A percentile compares a stretch with the other conserved stretches of the same genome.
Evolutionary conservation across 139 green algal species (phyloP).

Genomic region (Chlamydomonas eustigma): DNA sequence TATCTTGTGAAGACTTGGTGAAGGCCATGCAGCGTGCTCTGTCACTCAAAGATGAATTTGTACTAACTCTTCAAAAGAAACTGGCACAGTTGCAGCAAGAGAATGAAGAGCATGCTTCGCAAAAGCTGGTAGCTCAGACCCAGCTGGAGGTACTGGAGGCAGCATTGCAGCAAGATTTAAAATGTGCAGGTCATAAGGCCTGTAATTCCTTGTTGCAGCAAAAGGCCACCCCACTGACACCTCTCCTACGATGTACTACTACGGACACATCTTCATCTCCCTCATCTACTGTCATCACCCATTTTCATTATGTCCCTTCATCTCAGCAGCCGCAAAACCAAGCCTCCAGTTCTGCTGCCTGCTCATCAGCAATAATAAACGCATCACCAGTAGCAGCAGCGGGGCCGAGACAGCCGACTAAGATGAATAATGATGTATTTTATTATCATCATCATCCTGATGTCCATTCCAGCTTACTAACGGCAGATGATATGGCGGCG

Average conservation of each 20-base stretch:
- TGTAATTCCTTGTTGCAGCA: neutral
- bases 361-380: no score
- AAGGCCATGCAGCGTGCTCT: constrained; percentile 5
- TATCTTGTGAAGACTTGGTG: neutral
- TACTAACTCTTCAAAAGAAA: neutral
- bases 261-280: no score
- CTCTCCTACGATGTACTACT: no score
- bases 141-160: neutral
- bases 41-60: constrained; percentile 6
- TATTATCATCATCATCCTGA: neutral
- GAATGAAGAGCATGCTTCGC: neutral
- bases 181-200: neutral
- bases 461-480: neutral
- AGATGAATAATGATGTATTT: no score
- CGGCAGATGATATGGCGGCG: neutral
- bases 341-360: no score
- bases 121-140: neutral
- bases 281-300: no score
- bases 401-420: no score
- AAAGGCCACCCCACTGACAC: no score
- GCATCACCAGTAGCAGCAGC: no score
- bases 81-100: neutral
- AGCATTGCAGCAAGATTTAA: neutral
- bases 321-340: no score
- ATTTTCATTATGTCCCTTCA: no score